Evolutionary conservation across 1,284 basidiomycete genomes (phyloP).

Genomic region (Moesziomyces globuligerus): DNA sequence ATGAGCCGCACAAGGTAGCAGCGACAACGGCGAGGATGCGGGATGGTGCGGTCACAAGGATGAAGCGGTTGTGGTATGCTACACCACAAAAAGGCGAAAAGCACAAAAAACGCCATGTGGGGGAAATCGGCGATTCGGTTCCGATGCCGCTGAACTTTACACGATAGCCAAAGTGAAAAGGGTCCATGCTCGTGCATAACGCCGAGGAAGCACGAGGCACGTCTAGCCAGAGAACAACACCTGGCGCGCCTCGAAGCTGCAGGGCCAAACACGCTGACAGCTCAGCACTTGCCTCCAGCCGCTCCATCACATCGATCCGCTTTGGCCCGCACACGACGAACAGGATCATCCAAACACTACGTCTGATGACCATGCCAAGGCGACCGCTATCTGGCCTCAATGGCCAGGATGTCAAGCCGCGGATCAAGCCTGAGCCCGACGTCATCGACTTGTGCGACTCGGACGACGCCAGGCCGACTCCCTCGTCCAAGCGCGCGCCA

Average conservation of each 20-base stretch:
- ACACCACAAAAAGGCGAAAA: no score
- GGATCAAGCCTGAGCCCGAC: conserved; percentile 15
- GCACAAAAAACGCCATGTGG: neutral
- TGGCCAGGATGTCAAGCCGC: conserved; percentile 3
- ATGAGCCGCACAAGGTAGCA: neutral
- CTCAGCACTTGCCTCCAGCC: no score
- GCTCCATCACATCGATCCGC: neutral
- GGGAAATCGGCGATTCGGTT: neutral
- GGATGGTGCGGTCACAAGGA: neutral
- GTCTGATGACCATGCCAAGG: neutral
- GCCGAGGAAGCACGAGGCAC: no score
- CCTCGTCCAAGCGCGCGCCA: conserved; percentile 1
- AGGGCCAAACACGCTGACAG: neutral
- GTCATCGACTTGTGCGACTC: conserved; percentile 40
- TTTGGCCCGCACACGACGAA: neutral
- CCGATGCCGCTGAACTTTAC: neutral
- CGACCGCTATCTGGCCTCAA: neutral
- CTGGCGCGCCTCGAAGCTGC: neutral
- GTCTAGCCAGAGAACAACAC: neutral
- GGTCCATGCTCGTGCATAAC: no score
- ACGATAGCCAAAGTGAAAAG: no score
- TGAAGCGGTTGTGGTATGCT: no score
- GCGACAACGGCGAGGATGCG: neutral
- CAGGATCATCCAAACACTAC: no score
- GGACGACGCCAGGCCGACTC: conserved; percentile 1